Evolutionary conservation across 2,329 filamentous ascomycete genomes (phyloP).

Genomic region (Rutstroemia sp.): DNA sequence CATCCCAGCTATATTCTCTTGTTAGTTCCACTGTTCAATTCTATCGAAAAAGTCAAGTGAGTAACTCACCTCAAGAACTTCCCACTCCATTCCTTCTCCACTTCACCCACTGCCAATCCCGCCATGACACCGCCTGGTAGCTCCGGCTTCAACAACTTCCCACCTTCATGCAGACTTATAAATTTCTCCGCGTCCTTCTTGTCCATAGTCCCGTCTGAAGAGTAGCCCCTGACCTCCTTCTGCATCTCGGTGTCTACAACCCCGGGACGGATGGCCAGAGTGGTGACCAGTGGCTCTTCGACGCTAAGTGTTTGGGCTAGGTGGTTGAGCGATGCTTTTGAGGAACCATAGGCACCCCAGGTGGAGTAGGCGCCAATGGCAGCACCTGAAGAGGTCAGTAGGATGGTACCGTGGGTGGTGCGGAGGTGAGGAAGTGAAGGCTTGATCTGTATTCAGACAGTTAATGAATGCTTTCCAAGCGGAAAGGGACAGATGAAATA

Average conservation of each 20-base stretch:
- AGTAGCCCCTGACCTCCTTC: conserved; percentile 65
- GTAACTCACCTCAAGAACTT: conserved; percentile 59
- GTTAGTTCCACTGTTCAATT: conserved; percentile 17
- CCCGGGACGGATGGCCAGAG: conserved; percentile 68
- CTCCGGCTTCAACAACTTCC: conserved; percentile 70
- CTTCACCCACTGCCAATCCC: conserved; percentile 62
- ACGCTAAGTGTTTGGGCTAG: conserved; percentile 62
- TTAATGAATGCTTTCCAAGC: background rate
- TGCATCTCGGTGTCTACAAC: conserved; percentile 90
- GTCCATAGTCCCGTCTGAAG: conserved; percentile 45
- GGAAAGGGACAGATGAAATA: background rate
- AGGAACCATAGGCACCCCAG: conserved; percentile 77
- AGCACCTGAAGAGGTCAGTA: conserved; percentile 78
- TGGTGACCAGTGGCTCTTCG: conserved; percentile 72
- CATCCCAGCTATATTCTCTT: conserved; percentile 41
- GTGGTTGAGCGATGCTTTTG: conserved; percentile 80
- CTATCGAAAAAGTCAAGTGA: background rate
- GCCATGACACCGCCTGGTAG: conserved; percentile 84
- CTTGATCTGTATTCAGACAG: conserved; percentile 38
- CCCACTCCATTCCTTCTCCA: conserved; percentile 62
- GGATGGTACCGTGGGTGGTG: conserved; percentile 58
- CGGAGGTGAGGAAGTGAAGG: conserved; percentile 64
- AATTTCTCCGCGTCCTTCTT: conserved; percentile 56
- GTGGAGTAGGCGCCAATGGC: conserved; percentile 56
- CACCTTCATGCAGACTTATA: conserved; percentile 58